A percentile compares a stretch with the other conserved stretches of the same genome.
Evolutionary conservation across 768 basidiomycete genomes (phyloP).

Genomic region (Trichaptum fuscoviolaceum): DNA sequence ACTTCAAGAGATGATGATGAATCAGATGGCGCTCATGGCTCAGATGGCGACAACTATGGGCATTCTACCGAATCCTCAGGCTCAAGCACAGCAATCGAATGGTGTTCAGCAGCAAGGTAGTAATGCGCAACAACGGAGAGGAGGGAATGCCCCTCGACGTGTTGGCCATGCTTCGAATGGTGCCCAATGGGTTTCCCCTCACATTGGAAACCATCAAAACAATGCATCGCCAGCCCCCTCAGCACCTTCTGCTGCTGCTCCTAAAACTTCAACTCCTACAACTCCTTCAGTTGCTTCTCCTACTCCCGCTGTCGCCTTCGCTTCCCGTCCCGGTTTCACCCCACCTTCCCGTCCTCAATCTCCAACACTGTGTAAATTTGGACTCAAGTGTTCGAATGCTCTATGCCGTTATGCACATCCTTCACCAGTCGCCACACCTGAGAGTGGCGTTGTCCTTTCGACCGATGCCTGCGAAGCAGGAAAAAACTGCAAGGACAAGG

Average conservation of each 20-base stretch:
- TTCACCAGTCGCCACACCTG: conserved; percentile 92
- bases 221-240: conserved; percentile 16
- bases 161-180: conserved; percentile 26
- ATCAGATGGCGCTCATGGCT: conserved; percentile 89
- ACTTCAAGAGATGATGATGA: conserved; percentile 89
- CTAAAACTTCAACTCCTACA: conserved; percentile 16
- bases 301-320: conserved; percentile 21
- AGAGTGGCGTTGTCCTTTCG: conserved; percentile 91
- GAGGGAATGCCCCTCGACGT: conserved; percentile 32
- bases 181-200: conserved; percentile 9
- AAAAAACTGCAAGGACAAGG: conserved; percentile 86
- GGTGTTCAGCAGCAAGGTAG: conserved; percentile 46
- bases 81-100: background rate
- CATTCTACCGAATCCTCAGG: conserved; percentile 49
- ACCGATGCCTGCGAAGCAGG: conserved; percentile 91
- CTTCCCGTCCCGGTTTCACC: conserved; percentile 40
- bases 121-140: conserved; percentile 29
- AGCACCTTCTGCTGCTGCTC: conserved; percentile 15
- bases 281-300: conserved; percentile 18
- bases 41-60: conserved; percentile 86
- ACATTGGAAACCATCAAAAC: conserved; percentile 11
- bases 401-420: conserved; percentile 92
- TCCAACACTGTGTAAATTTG: conserved; percentile 91
- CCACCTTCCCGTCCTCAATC: conserved; percentile 79
- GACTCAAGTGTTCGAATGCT: conserved; percentile 84